These are phyloP conservation scores for Schwanniomyces sp. DNA, from an alignment of 805 yeast species.

Conservation along the genomic window DNA sequence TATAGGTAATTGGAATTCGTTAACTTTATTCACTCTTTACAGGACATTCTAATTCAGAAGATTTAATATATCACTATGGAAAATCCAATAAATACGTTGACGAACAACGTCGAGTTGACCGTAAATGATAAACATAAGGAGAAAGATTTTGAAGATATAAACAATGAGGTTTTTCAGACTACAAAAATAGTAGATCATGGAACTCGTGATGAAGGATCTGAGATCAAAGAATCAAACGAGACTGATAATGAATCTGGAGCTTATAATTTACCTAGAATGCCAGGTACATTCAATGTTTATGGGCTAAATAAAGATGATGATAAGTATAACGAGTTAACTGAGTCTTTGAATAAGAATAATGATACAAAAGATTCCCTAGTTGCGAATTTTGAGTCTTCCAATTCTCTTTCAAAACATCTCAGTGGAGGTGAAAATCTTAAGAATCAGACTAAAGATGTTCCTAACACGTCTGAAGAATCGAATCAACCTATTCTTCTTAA, in stretches of 20 bases:
- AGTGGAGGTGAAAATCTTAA: neutral
- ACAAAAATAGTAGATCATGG: neutral
- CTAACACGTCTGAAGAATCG: neutral
- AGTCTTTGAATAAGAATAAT: constrained; percentile 6
- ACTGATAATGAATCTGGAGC: neutral
- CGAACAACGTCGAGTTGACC: neutral
- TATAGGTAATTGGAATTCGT: neutral
- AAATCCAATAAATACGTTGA: neutral
- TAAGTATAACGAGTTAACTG: constrained; percentile 10
- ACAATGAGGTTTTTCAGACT: neutral
- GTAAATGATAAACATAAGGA: neutral
- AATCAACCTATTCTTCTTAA: neutral
- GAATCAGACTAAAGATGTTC: neutral
- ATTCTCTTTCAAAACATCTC: neutral
- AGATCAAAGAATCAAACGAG: neutral
- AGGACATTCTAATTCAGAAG: neutral
- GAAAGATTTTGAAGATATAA: neutral
- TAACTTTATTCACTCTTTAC: neutral
- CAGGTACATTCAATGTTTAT: constrained; percentile 21
- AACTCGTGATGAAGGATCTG: neutral
- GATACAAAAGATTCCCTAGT: neutral
- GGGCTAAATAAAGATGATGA: constrained; percentile 13
- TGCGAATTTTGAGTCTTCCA: constrained; percentile 2
- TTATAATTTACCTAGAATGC: constrained; percentile 20
- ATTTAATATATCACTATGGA: neutral